These are phyloP conservation scores for Pseudocercospora ulei DNA, from an alignment of 2,329 filamentous ascomycete species.

Conservation along the genomic window DNA sequence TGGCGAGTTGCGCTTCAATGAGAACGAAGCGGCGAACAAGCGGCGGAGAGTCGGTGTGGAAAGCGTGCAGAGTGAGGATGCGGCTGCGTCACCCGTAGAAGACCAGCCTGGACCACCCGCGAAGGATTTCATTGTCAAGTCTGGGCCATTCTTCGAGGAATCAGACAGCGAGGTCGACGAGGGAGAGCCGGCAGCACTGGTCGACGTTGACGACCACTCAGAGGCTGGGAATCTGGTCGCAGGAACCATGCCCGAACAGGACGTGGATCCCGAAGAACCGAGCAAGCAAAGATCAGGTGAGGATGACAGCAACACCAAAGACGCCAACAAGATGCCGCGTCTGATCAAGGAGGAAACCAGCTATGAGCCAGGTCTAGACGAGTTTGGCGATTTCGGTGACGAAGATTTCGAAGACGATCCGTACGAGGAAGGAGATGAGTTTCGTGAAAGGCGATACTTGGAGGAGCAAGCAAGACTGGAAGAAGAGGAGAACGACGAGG, in stretches of 20 bases:
- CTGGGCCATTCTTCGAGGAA: slow-evolving; percentile 61
- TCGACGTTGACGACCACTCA: slow-evolving; percentile 15
- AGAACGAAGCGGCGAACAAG: slow-evolving; percentile 38
- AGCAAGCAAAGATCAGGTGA: slow-evolving; percentile 2
- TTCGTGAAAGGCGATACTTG: slow-evolving; percentile 55
- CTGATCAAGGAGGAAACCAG: slow-evolving; percentile 44
- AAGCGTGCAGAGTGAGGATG: slow-evolving; percentile 26
- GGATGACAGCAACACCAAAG: neutral
- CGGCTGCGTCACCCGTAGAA: slow-evolving; percentile 28
- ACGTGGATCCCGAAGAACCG: slow-evolving; percentile 2
- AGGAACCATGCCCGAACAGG: slow-evolving; percentile 15
- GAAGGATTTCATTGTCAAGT: slow-evolving; percentile 1
- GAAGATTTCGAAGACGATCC: slow-evolving; percentile 54
- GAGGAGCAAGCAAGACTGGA: slow-evolving; percentile 54
- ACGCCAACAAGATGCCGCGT: slow-evolving; percentile 17
- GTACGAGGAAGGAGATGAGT: slow-evolving; percentile 47
- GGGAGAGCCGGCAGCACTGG: slow-evolving; percentile 25
- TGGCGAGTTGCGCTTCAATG: slow-evolving; percentile 37
- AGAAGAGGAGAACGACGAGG: slow-evolving; percentile 44
- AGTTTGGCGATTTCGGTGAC: slow-evolving; percentile 44
- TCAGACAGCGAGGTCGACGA: slow-evolving; percentile 51
- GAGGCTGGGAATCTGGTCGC: slow-evolving; percentile 12
- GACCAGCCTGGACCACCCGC: neutral
- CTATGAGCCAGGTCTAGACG: slow-evolving; percentile 41
- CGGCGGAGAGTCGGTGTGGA: slow-evolving; percentile 32